These are phyloP conservation scores for Nidularia pulvinata DNA, from an alignment of 768 basidiomycete genomes.

Conservation along the genomic window DNA sequence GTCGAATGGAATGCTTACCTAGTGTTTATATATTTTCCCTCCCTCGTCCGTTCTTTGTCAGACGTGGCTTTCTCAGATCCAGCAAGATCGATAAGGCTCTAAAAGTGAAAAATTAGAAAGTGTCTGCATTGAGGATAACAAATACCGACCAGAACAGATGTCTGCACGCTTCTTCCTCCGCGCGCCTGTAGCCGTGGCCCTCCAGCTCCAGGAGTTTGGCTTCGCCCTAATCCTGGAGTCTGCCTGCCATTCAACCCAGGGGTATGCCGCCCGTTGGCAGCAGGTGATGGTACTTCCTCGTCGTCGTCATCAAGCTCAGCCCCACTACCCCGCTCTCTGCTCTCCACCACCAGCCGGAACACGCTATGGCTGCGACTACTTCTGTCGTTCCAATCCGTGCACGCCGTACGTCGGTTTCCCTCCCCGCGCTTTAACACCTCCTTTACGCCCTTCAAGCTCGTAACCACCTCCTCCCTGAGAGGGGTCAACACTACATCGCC, in stretches of 20 bases:
- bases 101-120: constrained; percentile 2
- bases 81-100: constrained; percentile 95
- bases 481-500: constrained; percentile 69
- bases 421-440: constrained; percentile 88
- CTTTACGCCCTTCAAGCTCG: constrained; percentile 81
- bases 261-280: constrained; percentile 33
- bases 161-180: constrained; percentile 81
- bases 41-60: constrained; percentile 93
- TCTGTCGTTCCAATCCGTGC: constrained; percentile 98
- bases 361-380: constrained; percentile 95
- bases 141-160: constrained; percentile 64
- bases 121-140: neutral
- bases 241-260: constrained; percentile 42
- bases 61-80: constrained; percentile 97
- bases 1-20: constrained; percentile 36
- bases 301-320: constrained; percentile 37
- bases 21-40: constrained; percentile 97
- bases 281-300: constrained; percentile 25
- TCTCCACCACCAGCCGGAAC: constrained; percentile 92
- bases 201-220: constrained; percentile 36
- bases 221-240: constrained; percentile 46
- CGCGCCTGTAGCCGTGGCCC: constrained; percentile 71
- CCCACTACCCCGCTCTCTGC: constrained; percentile 57
- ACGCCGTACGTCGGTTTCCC: constrained; percentile 85
- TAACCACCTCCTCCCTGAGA: constrained; percentile 92